phyloP scores from a whole-genome alignment of 805 yeast species.

The Candida andamanensis region DNA sequence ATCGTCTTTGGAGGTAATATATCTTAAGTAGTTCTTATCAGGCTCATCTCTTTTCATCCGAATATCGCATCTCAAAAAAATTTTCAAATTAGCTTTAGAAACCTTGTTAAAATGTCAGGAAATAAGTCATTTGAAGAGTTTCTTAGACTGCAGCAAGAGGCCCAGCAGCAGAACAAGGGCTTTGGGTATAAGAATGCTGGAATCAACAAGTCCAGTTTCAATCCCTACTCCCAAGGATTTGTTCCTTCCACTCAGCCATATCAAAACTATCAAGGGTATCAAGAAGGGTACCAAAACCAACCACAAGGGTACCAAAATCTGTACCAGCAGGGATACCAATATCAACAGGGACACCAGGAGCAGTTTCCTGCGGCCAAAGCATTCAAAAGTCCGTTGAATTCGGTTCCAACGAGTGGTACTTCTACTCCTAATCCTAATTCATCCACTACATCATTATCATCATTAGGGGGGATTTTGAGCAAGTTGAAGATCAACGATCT shows the following conservation, averaged over 20 bases:
- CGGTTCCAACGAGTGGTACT: conserved; percentile 35
- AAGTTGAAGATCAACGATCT: conserved; percentile 51
- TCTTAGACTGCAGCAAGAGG: conserved; percentile 40
- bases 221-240: conserved; percentile 13
- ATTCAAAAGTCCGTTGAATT: conserved; percentile 18
- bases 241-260: conserved; percentile 5
- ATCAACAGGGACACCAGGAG: conserved; percentile 7
- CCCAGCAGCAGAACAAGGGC: conserved; percentile 29
- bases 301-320: conserved; percentile 3
- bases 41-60: conserved; percentile 5
- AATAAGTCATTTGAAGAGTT: conserved; percentile 48
- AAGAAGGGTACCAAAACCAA: conserved; percentile 4
- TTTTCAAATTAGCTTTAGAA: too few relatives aligned
- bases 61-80: conserved; percentile 6
- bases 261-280: conserved; percentile 5
- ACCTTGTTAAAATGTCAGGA: conserved; percentile 21
- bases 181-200: conserved; percentile 19
- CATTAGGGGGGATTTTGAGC: conserved; percentile 64
- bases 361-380: background rate
- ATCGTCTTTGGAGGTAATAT: too few relatives aligned
- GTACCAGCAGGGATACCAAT: conserved; percentile 11
- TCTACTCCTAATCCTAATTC: conserved; percentile 29
- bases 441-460: conserved; percentile 71
- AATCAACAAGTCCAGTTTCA: conserved; percentile 3
- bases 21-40: too few relatives aligned